Evolutionary conservation across 805 yeast species (phyloP).

Genomic region (Saturnispora ahearnii): DNA sequence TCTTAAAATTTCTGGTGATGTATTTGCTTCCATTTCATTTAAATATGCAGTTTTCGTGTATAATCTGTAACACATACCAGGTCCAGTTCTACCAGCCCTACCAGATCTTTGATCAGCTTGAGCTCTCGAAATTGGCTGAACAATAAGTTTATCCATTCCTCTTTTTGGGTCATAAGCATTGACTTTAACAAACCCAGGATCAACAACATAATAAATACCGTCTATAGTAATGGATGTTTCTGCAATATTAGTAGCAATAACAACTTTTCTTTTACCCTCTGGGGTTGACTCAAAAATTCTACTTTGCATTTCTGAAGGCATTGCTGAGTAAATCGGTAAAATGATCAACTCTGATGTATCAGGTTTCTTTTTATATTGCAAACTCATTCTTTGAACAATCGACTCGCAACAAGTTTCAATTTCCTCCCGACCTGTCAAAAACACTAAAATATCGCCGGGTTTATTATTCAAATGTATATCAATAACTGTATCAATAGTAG

Average conservation of each 20-base stretch:
- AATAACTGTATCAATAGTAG: constrained; percentile 74
- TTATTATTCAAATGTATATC: constrained; percentile 79
- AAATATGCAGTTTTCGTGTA: constrained; percentile 76
- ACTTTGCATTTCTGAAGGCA: constrained; percentile 86
- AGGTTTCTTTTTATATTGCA: constrained; percentile 41
- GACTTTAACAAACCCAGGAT: constrained; percentile 89
- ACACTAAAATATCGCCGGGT: constrained; percentile 72
- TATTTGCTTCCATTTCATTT: constrained; percentile 68
- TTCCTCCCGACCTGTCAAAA: constrained; percentile 89
- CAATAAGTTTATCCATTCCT: constrained; percentile 83
- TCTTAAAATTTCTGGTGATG: constrained; percentile 87
- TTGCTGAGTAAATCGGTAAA: constrained; percentile 82
- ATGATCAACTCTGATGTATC: constrained; percentile 58
- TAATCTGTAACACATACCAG: constrained; percentile 89
- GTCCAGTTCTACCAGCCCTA: constrained; percentile 95
- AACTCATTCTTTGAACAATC: constrained; percentile 52
- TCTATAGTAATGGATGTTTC: constrained; percentile 96
- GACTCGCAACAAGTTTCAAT: constrained; percentile 84
- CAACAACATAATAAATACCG: constrained; percentile 84
- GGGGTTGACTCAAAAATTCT: constrained; percentile 88
- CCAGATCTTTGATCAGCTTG: constrained; percentile 95
- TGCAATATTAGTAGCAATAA: constrained; percentile 92
- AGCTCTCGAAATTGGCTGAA: constrained; percentile 86
- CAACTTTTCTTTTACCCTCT: constrained; percentile 71
- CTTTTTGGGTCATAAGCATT: constrained; percentile 80